Evolutionary conservation across 306 rosid species (phyloP).

Genomic region (Styphnolobium japonicum): DNA sequence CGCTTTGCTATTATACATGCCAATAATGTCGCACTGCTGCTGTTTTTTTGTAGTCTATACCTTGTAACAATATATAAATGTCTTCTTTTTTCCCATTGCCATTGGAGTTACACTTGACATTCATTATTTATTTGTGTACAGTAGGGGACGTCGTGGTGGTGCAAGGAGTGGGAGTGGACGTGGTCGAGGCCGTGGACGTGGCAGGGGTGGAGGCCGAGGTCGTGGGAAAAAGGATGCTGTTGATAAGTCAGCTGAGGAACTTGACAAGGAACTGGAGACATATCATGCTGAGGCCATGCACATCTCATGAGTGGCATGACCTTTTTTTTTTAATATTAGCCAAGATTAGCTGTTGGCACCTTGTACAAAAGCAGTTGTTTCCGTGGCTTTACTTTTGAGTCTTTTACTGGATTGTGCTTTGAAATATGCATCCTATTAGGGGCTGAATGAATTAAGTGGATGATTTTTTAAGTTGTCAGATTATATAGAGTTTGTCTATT

Average conservation of each 20-base stretch:
- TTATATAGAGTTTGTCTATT: background rate
- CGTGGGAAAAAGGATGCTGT: slow-evolving; percentile 57
- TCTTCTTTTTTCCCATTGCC: background rate
- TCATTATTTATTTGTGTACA: background rate
- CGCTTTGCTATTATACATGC: background rate
- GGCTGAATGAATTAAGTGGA: background rate
- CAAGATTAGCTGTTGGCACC: slow-evolving; percentile 19
- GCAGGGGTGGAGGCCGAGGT: slow-evolving; percentile 39
- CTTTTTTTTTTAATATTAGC: background rate
- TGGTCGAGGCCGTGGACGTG: slow-evolving; percentile 9
- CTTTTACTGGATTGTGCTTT: slow-evolving; percentile 4
- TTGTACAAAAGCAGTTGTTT: slow-evolving; percentile 51
- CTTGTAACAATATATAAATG: background rate
- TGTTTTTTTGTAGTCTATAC: background rate
- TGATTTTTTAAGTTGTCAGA: background rate
- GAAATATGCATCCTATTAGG: slow-evolving; percentile 4
- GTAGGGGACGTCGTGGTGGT: slow-evolving; percentile 61
- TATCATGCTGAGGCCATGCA: slow-evolving; percentile 88
- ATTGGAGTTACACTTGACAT: background rate
- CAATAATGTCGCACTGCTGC: background rate
- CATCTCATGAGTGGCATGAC: slow-evolving; percentile 35
- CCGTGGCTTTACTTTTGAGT: background rate
- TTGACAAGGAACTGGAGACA: slow-evolving; percentile 78
- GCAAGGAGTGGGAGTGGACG: slow-evolving; percentile 38
- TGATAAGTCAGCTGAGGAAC: slow-evolving; percentile 81